Evolutionary conservation across 1,284 basidiomycete species (phyloP), one percentile per base, ranked within the genome.

Genomic region (Coniferiporia sulphurascens): DNA sequence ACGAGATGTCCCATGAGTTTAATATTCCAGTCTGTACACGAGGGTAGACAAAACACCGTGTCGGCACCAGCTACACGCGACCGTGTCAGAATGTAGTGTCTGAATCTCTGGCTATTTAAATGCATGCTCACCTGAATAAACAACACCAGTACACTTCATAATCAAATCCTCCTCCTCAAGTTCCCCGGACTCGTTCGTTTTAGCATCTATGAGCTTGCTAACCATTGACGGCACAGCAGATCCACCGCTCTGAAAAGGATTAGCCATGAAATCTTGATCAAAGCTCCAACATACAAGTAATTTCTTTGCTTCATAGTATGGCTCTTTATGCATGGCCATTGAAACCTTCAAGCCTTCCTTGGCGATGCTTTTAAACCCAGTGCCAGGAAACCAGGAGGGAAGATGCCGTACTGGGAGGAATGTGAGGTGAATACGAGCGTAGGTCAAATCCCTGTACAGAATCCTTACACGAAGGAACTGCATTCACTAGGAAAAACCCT

Each of bases 61-160:
- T 64, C 65, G 7, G 58, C 59, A 17, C 64, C 64, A n/a, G 57
- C 64, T 64, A 38, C 13, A 13, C 43, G 50, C 32, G 48, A 56
- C 6, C 36, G 48, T 35, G 54, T 34, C 32, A 12, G 50, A 15
- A 53, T 43, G 10, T 22, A 46, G 10, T 8, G 27, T 27, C 27
- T 5, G 27, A 27, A 27, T 27, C 27, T 27, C 27, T 27, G 27
- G 5, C 27, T 27, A 27, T 27, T 5, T 27, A 5, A 27, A 27
- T 27, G 27, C 27, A 3, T 27, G 5, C 27, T 27, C 27, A 62
- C 61, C 61, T 43, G n/a, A 36, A 19, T 55, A 62, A 10, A 38
- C n/a, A n/a, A 48, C 35, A 38, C 21, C 52, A 3, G 21, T 12
- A 10, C 19, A 32, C 15, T 51, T 52, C n/a, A 49, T 38, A 38